Evolutionary conservation across 192 early-diverging fungal genomes (phyloP).

Genomic region (Linnemannia hyalina): DNA sequence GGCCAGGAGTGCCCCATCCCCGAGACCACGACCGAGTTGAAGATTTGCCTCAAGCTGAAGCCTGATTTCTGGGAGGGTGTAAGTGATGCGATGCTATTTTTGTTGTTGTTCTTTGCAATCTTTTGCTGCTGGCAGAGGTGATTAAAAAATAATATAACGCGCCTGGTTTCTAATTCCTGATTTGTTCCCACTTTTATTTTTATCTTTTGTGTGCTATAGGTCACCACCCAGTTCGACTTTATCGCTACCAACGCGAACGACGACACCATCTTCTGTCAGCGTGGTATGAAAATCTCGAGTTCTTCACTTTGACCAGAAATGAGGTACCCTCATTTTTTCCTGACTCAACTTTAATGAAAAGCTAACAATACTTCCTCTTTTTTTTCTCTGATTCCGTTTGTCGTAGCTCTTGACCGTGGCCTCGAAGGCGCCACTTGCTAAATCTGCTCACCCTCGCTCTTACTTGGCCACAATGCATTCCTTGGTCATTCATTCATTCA

Average conservation of each 20-base stretch:
- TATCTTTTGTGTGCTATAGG: neutral
- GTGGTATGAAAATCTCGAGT: neutral
- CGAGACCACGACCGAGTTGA: neutral
- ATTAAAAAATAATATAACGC: neutral
- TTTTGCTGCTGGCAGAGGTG: neutral
- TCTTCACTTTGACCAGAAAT: neutral
- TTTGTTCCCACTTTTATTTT: neutral
- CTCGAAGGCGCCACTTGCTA: neutral
- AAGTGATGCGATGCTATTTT: neutral
- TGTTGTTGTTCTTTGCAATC: too few species aligned
- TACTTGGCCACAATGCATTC: too few species aligned
- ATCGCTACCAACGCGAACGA: conserved; percentile 1
- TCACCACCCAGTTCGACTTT: conserved; percentile 4
- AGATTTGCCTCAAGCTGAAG: conserved; percentile 1
- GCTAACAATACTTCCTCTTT: neutral
- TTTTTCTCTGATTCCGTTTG: neutral
- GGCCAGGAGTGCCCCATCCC: conserved; percentile 6
- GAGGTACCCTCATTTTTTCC: neutral
- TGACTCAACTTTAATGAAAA: neutral
- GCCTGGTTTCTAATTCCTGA: neutral
- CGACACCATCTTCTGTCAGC: neutral
- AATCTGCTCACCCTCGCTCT: neutral
- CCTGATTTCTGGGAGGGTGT: neutral
- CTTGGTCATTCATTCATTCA: too few species aligned
- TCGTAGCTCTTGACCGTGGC: neutral